Conservation (phyloP, 371 early-diverging fungal genomes). For the Apophysomyces ossiformis region DNA sequence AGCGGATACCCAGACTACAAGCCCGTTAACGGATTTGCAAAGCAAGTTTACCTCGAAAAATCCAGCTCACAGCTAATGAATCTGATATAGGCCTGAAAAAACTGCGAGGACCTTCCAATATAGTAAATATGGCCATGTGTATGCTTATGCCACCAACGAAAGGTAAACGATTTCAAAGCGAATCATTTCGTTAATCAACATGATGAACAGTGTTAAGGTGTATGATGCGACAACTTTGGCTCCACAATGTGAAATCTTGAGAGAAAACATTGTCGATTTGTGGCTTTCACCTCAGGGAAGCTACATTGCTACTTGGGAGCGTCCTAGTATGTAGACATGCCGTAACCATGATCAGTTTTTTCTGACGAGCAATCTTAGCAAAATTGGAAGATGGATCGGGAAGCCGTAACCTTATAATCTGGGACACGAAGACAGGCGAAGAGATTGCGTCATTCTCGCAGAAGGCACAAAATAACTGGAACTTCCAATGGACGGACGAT, state of each 20-base stretch:
- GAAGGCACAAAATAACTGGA: conserved; percentile 78
- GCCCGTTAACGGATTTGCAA: conserved; percentile 53
- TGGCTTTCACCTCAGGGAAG: conserved; percentile 91
- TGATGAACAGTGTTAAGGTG: conserved; percentile 67
- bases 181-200: background rate
- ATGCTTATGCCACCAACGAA: conserved; percentile 78
- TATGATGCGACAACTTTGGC: conserved; percentile 69
- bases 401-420: conserved; percentile 80
- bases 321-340: conserved; percentile 63
- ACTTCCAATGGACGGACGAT: conserved; percentile 93
- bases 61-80: background rate
- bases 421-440: conserved; percentile 76
- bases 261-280: conserved; percentile 78
- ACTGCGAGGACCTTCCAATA: conserved; percentile 75
- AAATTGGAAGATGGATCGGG: conserved; percentile 73
- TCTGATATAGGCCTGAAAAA: conserved; percentile 56
- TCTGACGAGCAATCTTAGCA: conserved; percentile 36
- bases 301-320: conserved; percentile 88
- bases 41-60: conserved; percentile 34
- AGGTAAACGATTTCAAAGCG: conserved; percentile 42
- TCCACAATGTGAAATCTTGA: conserved; percentile 67
- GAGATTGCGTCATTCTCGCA: conserved; percentile 79
- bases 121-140: conserved; percentile 79
- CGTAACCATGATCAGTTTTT: background rate
- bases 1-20: conserved; percentile 62